These are phyloP conservation scores for Neodidymelliopsis sp. DNA, from an alignment of 2,329 filamentous ascomycete species.

Conservation along the genomic window DNA sequence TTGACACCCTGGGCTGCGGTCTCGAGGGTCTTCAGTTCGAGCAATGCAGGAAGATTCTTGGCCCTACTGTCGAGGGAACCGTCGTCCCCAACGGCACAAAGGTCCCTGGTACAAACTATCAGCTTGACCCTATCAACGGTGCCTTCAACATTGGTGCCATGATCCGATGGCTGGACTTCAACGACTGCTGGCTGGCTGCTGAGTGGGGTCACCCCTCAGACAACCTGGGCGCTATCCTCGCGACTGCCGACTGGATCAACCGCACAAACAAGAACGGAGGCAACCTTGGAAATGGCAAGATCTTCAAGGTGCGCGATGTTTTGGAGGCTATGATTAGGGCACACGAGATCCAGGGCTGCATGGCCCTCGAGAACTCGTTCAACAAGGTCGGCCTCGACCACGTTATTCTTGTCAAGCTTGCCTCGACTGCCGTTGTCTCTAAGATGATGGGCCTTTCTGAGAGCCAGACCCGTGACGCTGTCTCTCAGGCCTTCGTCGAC, in stretches of 20 bases:
- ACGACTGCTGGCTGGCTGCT: slow-evolving; percentile 98
- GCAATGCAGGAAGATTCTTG: slow-evolving; percentile 93
- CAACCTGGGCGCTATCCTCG: slow-evolving; percentile 95
- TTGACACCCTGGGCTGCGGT: slow-evolving; percentile 96
- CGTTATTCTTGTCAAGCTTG: slow-evolving; percentile 97
- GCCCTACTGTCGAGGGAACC: slow-evolving; percentile 89
- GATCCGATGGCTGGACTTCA: slow-evolving; percentile 99
- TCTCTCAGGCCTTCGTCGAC: slow-evolving; percentile 97
- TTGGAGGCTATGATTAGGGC: slow-evolving; percentile 99
- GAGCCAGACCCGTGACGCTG: slow-evolving; percentile 90
- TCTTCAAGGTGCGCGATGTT: slow-evolving; percentile 87
- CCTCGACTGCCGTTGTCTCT: slow-evolving; percentile 90
- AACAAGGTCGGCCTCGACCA: slow-evolving; percentile 99
- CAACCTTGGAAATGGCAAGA: slow-evolving; percentile 73
- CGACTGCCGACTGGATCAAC: slow-evolving; percentile 96
- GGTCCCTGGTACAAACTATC: slow-evolving; percentile 90
- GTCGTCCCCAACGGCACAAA: slow-evolving; percentile 89
- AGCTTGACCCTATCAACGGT: slow-evolving; percentile 92
- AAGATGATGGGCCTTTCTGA: slow-evolving; percentile 92
- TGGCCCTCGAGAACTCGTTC: slow-evolving; percentile 97
- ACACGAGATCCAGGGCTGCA: slow-evolving; percentile 97
- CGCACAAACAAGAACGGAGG: slow-evolving; percentile 90
- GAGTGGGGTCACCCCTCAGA: slow-evolving; percentile 99
- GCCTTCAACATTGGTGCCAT: slow-evolving; percentile 99
- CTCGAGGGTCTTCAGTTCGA: slow-evolving; percentile 95